A percentile compares a stretch with the other conserved stretches of the same genome.
Evolutionary conservation across 2,329 filamentous ascomycete species (phyloP).

Genomic region (Arthrobotrys sinensis): DNA sequence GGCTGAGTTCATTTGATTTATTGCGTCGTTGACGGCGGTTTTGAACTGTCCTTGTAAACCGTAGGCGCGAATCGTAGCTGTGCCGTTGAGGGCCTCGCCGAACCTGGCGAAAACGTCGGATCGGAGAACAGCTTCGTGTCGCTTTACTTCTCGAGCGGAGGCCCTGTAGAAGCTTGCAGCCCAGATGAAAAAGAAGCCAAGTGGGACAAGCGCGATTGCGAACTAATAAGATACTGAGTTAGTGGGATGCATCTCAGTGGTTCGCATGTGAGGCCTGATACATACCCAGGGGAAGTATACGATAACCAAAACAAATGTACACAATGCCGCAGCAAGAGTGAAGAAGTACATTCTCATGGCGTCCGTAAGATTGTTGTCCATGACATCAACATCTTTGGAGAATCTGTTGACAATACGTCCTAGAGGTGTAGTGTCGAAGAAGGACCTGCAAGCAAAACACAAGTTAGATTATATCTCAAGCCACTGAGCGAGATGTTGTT

Average conservation of each 20-base stretch:
- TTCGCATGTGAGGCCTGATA: constrained; percentile 93
- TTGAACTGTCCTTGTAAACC: constrained; percentile 84
- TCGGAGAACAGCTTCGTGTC: constrained; percentile 89
- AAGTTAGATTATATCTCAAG: constrained; percentile 74
- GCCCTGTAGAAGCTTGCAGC: constrained; percentile 89
- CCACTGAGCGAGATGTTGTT: constrained; percentile 62
- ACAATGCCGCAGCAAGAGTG: constrained; percentile 85
- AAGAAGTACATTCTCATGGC: constrained; percentile 96
- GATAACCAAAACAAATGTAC: constrained; percentile 84
- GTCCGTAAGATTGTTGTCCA: constrained; percentile 93
- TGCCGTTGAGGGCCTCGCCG: constrained; percentile 86
- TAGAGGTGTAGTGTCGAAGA: constrained; percentile 96
- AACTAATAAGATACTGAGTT: constrained; percentile 89
- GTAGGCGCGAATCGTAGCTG: constrained; percentile 89
- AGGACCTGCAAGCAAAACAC: constrained; percentile 80
- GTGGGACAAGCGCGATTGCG: constrained; percentile 77
- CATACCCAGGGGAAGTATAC: constrained; percentile 86
- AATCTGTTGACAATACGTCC: constrained; percentile 97
- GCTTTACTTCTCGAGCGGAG: constrained; percentile 93
- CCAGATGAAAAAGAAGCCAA: constrained; percentile 84
- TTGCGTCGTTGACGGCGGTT: constrained; percentile 77
- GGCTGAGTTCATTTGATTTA: constrained; percentile 93
- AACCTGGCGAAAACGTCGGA: constrained; percentile 93
- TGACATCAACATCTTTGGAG: constrained; percentile 93
- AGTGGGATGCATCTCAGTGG: constrained; percentile 86